Evolutionary conservation across 495 filamentous ascomycete genomes (phyloP), one percentile per base, ranked within the genome.

Genomic region (Hypoxylon cercidicola): DNA sequence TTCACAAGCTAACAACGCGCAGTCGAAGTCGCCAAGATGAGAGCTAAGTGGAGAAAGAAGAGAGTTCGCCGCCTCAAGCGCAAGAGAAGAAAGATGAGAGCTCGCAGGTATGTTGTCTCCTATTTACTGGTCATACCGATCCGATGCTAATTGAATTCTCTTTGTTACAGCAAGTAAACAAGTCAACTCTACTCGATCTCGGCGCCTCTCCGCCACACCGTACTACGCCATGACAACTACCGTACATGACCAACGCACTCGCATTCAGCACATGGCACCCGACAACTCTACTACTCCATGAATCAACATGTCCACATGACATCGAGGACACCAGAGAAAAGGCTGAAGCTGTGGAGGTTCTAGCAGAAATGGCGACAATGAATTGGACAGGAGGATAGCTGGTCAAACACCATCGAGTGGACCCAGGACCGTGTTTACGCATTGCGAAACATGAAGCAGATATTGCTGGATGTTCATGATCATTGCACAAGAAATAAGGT

Each of bases 41-140:
- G 93, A 93, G 92, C 91, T 73, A 97, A 97, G 85, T 97, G 93
- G 93, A 93, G 93, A 87, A 97, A 97, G 91, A 97, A 97, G 93
- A 86, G 93, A 77, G 92, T 96, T 84, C 89, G 93, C 68, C 89
- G 93, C 81, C 90, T 97, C 81, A 97, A 97, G 89, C 88, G 92
- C 79, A 97, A 97, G 93, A 89, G 93, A 81, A 94, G 93, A 92
- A 97, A 97, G 93, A 95, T 93, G 82, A 89, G 93, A 77, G 93
- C 93, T 69, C 84, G 93, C 84, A 90, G 86, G 93, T 96, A 85
- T 52, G 66, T 69, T 32, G 2, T 72, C 11, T 20, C 39, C 23
- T 35, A 10, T 54, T 25, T 19, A 25, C 19, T 11, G 16, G 20
- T 23, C 52, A 60, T 49, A 0, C 18, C 20, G 35, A 41, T 40